Base-by-base conservation (phyloP, 371 early-diverging fungal genomes). In the Lichtheimia hyalospora region DNA sequence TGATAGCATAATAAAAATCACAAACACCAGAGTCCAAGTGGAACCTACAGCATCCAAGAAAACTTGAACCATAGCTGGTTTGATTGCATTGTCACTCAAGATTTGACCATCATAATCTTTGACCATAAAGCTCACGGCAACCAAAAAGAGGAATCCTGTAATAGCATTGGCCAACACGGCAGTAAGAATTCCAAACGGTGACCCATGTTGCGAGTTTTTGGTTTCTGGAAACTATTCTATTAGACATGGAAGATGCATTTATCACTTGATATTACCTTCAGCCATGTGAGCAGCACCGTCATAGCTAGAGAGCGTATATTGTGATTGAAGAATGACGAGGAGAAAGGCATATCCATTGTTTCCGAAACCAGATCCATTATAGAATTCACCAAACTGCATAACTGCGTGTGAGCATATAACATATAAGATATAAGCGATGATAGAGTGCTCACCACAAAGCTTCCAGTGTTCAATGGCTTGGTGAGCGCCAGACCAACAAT, bases 261-360 rank as follows among this genome's bases (percentile, higher is more conserved):
- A 8, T 16, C 15, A 3, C 5, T 12, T 16, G 1, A 5, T 1
- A 6, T 28, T 28, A 28, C 28, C 90, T 66, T 90, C 90, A 7
- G 86, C 76, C 79, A 90, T 82, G 63, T 90, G 88, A 34, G 88
- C 88, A 24, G 83, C 79, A 1, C 86, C 77, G 63, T 89, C 90
- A 70, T 85, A 89, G 18, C 89, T 73, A 4, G 76, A 73, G 21
- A 75, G 49, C 1, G 76, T 75, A 46, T 70, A 75, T 39, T 75
- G 76, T 23, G 76, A 70, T 49, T 72, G 73, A 18, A 75, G 59
- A 3, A 75, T 28, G 41, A 70, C 73, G 18, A 68, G 52, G 13
- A 75, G 60, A 7, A 66, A 62, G 15, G 73, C 73, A 54, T 70
- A 73, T 12, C 58, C 71, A 20, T 52, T 41, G 24, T 49, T 68